Evolutionary conservation across 768 basidiomycete genomes (phyloP).

Genomic region (Phlebiopsis gigantea): DNA sequence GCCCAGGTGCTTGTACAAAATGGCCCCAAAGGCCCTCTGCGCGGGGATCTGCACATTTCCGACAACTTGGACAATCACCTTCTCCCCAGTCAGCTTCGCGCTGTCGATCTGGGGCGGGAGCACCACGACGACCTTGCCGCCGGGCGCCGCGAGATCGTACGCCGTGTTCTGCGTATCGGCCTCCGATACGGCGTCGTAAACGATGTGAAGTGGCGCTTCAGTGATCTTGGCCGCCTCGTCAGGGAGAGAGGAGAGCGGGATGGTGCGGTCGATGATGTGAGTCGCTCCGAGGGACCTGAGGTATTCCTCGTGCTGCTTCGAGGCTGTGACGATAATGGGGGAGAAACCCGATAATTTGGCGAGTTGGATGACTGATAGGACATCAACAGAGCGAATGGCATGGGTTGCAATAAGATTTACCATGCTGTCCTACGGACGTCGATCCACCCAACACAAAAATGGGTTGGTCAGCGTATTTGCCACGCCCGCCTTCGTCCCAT

Average conservation of each 20-base stretch:
- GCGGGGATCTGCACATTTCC: slow-evolving; percentile 14
- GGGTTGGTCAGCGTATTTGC: slow-evolving; percentile 26
- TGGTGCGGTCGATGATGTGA: slow-evolving; percentile 21
- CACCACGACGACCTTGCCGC: slow-evolving; percentile 17
- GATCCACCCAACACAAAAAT: slow-evolving; percentile 25
- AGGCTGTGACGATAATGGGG: slow-evolving; percentile 25
- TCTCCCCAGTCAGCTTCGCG: slow-evolving; percentile 12
- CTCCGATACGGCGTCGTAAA: slow-evolving; percentile 19
- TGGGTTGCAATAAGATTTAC: slow-evolving; percentile 12
- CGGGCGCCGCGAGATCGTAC: slow-evolving; percentile 21
- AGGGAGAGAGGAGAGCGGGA: slow-evolving; percentile 3
- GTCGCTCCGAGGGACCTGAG: slow-evolving; percentile 25
- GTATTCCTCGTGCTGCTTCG: slow-evolving; percentile 18
- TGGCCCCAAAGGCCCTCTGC: slow-evolving; percentile 6
- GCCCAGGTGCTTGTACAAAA: slow-evolving; percentile 17
- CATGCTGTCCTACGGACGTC: slow-evolving; percentile 22
- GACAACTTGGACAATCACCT: slow-evolving; percentile 11
- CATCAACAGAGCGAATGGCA: slow-evolving; percentile 1
- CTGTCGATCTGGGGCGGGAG: slow-evolving; percentile 7
- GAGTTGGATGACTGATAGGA: slow-evolving; percentile 8
- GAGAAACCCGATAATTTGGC: slow-evolving; percentile 10
- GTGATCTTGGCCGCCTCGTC: slow-evolving; percentile 14
- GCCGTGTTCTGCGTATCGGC: slow-evolving; percentile 18
- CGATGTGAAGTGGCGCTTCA: slow-evolving; percentile 15
- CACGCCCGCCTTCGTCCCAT: slow-evolving; percentile 20